Percentiles rank a stretch among this genome's conserved stretches.
phyloP scores from a whole-genome alignment of 768 basidiomycete species.

The Pleurotus eryngii region DNA sequence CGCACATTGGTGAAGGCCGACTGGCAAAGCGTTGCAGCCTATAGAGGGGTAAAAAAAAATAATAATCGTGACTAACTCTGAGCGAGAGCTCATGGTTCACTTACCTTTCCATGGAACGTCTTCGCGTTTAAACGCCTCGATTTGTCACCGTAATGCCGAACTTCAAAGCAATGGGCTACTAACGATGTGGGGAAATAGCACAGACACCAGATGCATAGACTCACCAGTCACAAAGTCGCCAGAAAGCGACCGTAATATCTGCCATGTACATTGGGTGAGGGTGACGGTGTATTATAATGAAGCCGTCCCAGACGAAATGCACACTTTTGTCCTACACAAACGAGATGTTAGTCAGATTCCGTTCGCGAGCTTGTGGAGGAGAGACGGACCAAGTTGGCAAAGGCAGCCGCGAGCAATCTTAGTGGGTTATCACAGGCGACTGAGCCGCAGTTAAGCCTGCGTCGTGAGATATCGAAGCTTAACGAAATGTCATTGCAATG shows the following conservation, averaged over 20 bases:
- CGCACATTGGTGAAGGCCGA: slow-evolving; percentile 17
- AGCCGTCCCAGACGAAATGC: slow-evolving; percentile 14
- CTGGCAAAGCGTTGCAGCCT: slow-evolving; percentile 17
- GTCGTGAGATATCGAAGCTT: slow-evolving; percentile 14
- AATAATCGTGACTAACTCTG: too few species aligned
- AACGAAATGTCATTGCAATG: neutral
- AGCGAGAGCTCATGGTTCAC: neutral
- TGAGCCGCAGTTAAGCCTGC: slow-evolving; percentile 12
- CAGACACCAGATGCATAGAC: neutral
- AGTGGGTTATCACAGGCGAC: slow-evolving; percentile 12
- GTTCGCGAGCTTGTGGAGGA: too few species aligned
- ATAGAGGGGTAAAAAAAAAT: too few species aligned
- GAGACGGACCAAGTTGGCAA: slow-evolving; percentile 9
- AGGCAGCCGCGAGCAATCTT: slow-evolving; percentile 10
- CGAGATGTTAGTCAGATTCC: too few species aligned
- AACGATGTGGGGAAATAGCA: neutral
- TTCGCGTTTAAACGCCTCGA: slow-evolving; percentile 18
- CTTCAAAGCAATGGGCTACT: slow-evolving; percentile 14
- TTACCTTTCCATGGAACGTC: slow-evolving; percentile 18
- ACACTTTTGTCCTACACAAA: slow-evolving; percentile 12
- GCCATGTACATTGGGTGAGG: slow-evolving; percentile 14
- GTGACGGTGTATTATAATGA: slow-evolving; percentile 6
- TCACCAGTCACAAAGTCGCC: slow-evolving; percentile 11
- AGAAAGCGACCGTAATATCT: slow-evolving; percentile 11
- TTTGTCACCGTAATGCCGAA: slow-evolving; percentile 16